Evolutionary conservation across 1,284 basidiomycete genomes (phyloP).

Genomic region (Trametes pubescens): DNA sequence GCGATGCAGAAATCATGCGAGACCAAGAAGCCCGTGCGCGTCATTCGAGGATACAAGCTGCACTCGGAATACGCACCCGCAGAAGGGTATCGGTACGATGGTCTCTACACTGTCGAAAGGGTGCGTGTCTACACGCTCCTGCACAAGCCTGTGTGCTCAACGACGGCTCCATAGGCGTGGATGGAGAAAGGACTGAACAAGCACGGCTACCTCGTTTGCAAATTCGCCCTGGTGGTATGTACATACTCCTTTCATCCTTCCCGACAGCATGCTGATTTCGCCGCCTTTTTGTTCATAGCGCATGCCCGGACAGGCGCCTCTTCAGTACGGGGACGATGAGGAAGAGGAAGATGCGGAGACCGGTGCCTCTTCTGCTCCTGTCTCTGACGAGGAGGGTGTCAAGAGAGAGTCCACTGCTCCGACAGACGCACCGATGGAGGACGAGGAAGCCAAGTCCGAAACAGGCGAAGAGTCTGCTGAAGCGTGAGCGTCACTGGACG

Average conservation of each 20-base stretch:
- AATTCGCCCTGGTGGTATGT: slow-evolving; percentile 77
- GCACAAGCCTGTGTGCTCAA: not conserved
- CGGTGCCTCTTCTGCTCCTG: not conserved
- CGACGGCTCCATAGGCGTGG: slow-evolving; percentile 60
- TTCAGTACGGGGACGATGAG: slow-evolving; percentile 40
- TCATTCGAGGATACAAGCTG: slow-evolving; percentile 85
- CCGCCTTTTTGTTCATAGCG: slow-evolving; percentile 52
- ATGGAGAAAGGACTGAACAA: slow-evolving; percentile 70
- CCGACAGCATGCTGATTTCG: not conserved
- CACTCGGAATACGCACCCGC: slow-evolving; percentile 71
- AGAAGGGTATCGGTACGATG: slow-evolving; percentile 88
- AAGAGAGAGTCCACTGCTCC: not conserved
- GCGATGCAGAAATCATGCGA: slow-evolving; percentile 66
- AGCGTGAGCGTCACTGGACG: not conserved
- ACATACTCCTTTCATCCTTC: not conserved
- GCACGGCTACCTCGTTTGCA: slow-evolving; percentile 77
- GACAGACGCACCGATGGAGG: not conserved
- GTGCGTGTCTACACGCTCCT: slow-evolving; percentile 42
- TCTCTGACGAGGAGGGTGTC: not conserved
- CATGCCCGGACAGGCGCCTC: slow-evolving; percentile 63
- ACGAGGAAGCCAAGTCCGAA: not conserved
- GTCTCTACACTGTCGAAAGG: slow-evolving; percentile 80
- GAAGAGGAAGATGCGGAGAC: slow-evolving; percentile 11
- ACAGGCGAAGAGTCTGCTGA: not conserved
- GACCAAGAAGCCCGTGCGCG: slow-evolving; percentile 79